phyloP scores from a whole-genome alignment of 805 yeast genomes.

The Phaffomyces thermotolerans region DNA sequence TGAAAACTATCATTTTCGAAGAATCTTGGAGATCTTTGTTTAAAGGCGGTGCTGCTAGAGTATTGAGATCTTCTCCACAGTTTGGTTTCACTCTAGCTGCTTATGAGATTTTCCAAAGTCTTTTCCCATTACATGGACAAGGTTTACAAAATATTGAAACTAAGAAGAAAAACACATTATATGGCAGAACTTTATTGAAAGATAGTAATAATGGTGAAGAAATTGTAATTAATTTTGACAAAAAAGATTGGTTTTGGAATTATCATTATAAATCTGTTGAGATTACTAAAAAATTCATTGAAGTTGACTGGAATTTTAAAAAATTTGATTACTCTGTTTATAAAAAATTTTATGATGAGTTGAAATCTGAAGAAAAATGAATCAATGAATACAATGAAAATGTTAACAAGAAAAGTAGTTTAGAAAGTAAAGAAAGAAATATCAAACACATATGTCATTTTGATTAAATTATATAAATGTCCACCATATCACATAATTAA shows the following conservation, averaged over 20 bases:
- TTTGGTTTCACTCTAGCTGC: constrained; percentile 98
- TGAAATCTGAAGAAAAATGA: constrained; percentile 14
- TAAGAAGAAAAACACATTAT: constrained; percentile 6
- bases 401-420: not conserved
- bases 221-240: constrained; percentile 34
- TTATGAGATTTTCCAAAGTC: constrained; percentile 78
- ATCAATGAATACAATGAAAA: not conserved
- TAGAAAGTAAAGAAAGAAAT: too few relatives aligned
- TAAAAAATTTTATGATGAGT: constrained; percentile 27
- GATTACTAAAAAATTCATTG: constrained; percentile 53
- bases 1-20: constrained; percentile 61
- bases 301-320: constrained; percentile 54
- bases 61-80: constrained; percentile 92
- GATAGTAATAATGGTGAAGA: constrained; percentile 6
- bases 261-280: constrained; percentile 52
- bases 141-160: constrained; percentile 18
- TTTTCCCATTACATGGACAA: constrained; percentile 52
- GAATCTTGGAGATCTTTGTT: constrained; percentile 85
- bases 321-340: constrained; percentile 47
- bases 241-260: constrained; percentile 35
- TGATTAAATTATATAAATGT: too few relatives aligned
- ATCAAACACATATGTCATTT: too few relatives aligned
- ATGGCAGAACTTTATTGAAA: constrained; percentile 5
- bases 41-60: constrained; percentile 95
- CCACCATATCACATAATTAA: too few relatives aligned